Evolutionary conservation across 768 basidiomycete genomes (phyloP).

Genomic region (Naganishia antarctica): DNA sequence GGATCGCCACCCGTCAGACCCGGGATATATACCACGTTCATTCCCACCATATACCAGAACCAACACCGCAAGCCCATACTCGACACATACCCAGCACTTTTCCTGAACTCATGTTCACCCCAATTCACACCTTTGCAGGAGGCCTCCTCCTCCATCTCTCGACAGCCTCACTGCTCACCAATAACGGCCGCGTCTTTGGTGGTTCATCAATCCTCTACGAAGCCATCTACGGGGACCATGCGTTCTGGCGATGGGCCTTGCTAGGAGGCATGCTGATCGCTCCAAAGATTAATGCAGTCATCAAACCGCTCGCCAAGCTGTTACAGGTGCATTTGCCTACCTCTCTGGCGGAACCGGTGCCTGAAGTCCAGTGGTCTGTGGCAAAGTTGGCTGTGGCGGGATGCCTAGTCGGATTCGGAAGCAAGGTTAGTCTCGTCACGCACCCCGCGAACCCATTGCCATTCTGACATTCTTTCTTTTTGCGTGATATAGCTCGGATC

Average conservation of each 20-base stretch:
- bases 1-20: too few species aligned
- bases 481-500: slow-evolving; percentile 41
- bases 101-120: slow-evolving; percentile 36
- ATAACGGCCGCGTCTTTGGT: slow-evolving; percentile 47
- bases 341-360: slow-evolving; percentile 25
- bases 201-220: slow-evolving; percentile 45
- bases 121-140: slow-evolving; percentile 44
- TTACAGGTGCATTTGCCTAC: slow-evolving; percentile 4
- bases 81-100: too few species aligned
- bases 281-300: slow-evolving; percentile 25
- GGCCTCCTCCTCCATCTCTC: slow-evolving; percentile 45
- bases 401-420: slow-evolving; percentile 46
- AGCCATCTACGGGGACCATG: slow-evolving; percentile 32
- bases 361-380: slow-evolving; percentile 1
- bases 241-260: slow-evolving; percentile 35
- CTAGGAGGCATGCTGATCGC: slow-evolving; percentile 33
- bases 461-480: not conserved
- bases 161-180: slow-evolving; percentile 40
- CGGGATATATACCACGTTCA: not conserved
- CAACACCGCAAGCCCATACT: too few species aligned
- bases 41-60: not conserved
- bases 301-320: slow-evolving; percentile 13
- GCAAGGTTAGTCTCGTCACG: slow-evolving; percentile 39
- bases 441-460: not conserved
- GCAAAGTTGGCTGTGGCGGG: slow-evolving; percentile 33